Percentiles rank a stretch among this genome's conserved stretches.
Conservation (phyloP, 495 filamentous ascomycete genomes). For the Penicillium parvum region DNA sequence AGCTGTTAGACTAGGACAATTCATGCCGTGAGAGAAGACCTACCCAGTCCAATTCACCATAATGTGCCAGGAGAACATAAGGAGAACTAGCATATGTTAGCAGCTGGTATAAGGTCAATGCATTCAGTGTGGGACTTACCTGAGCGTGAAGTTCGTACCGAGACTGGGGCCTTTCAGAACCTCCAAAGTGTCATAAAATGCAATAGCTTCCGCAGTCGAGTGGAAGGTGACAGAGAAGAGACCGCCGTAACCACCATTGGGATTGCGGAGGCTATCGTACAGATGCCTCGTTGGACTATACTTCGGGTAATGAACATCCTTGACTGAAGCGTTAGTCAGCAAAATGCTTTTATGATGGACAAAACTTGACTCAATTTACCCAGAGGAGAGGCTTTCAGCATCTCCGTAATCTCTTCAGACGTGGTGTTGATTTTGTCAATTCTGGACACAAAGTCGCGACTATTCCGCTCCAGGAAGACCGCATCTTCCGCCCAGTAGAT, state of each 20-base stretch:
- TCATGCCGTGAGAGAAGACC: slow-evolving; percentile 18
- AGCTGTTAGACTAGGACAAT: slow-evolving; percentile 4
- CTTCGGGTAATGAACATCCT: slow-evolving; percentile 84
- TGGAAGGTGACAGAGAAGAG: slow-evolving; percentile 80
- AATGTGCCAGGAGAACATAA: slow-evolving; percentile 90
- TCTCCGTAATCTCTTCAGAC: slow-evolving; percentile 74
- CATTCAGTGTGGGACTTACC: slow-evolving; percentile 28
- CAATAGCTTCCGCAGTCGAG: slow-evolving; percentile 61
- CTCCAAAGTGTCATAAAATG: slow-evolving; percentile 82
- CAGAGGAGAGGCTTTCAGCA: slow-evolving; percentile 53
- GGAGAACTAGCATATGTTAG: slow-evolving; percentile 65
- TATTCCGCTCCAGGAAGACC: slow-evolving; percentile 93
- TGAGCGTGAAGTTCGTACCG: slow-evolving; percentile 93
- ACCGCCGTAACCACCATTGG: slow-evolving; percentile 84
- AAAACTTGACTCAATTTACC: slow-evolving; percentile 30
- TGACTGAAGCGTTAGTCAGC: slow-evolving; percentile 43
- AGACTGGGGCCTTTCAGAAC: slow-evolving; percentile 91
- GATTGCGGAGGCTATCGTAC: slow-evolving; percentile 75
- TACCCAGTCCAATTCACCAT: slow-evolving; percentile 85
- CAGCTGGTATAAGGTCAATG: too few relatives aligned
- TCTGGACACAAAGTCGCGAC: slow-evolving; percentile 80
- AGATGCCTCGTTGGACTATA: slow-evolving; percentile 59
- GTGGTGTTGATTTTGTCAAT: slow-evolving; percentile 83
- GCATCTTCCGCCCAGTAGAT: slow-evolving; percentile 91
- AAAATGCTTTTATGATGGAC: not conserved